Evolutionary conservation across 768 basidiomycete species (phyloP).

Genomic region (Russula ochroleuca): DNA sequence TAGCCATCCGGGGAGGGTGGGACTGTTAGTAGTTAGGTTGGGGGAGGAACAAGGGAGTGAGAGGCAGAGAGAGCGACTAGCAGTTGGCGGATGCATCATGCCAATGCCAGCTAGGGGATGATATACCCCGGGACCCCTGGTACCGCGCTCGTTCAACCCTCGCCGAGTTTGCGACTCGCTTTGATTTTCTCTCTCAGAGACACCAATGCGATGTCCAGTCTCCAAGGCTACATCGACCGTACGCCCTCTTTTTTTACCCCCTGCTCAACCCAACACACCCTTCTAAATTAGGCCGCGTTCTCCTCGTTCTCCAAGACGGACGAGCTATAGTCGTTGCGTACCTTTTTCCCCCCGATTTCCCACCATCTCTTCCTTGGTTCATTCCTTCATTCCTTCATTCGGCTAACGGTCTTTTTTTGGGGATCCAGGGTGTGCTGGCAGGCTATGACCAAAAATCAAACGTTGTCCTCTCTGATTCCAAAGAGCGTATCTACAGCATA

Average conservation of each 20-base stretch:
- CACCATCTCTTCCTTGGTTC: neutral
- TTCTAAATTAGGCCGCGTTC: conserved; percentile 63
- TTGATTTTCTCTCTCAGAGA: neutral
- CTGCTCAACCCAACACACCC: conserved; percentile 1
- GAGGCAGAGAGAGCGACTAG: neutral
- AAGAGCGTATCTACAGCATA: conserved; percentile 85
- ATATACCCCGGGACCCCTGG: conserved; percentile 11
- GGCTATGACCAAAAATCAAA: conserved; percentile 96
- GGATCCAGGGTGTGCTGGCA: conserved; percentile 72
- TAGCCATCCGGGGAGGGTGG: neutral
- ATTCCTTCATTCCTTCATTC: neutral
- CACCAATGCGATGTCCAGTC: conserved; percentile 61
- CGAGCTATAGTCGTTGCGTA: conserved; percentile 82
- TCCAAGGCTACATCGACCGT: conserved; percentile 91
- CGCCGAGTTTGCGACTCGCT: neutral
- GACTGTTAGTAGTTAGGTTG: too few relatives aligned
- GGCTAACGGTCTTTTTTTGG: neutral
- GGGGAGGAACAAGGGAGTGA: neutral
- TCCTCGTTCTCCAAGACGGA: conserved; percentile 94
- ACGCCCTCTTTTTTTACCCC: conserved; percentile 31
- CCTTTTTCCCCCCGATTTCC: neutral
- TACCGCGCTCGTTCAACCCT: neutral
- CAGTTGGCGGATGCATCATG: conserved; percentile 9
- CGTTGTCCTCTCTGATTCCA: conserved; percentile 89
- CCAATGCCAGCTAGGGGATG: neutral